A percentile compares a stretch with the other conserved stretches of the same genome.
Conservation (phyloP, 257 asterid genomes). For the Ligustrum vulgare region DNA sequence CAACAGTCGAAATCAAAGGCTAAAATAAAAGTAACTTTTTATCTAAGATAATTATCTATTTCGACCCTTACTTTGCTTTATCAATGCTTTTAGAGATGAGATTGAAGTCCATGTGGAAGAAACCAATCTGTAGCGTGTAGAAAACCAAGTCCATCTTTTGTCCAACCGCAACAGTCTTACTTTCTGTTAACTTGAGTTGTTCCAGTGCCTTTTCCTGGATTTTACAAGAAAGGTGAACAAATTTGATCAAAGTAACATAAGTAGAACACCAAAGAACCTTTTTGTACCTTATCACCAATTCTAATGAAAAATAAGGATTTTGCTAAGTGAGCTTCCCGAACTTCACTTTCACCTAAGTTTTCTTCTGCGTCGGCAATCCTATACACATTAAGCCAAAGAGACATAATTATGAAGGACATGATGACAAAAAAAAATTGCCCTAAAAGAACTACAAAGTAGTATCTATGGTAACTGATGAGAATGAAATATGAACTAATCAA, state of each 20-base stretch:
- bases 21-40: constrained; percentile 10
- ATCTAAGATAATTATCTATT: constrained; percentile 14
- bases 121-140: constrained; percentile 73
- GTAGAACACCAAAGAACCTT: not conserved
- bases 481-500: not conserved
- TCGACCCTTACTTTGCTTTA: constrained; percentile 69
- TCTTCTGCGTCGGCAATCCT: constrained; percentile 97
- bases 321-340: constrained; percentile 92
- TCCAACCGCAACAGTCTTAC: constrained; percentile 97
- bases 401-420: constrained; percentile 9
- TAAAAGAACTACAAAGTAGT: not conserved
- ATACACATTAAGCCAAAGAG: constrained; percentile 27
- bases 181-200: constrained; percentile 87
- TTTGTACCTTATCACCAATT: constrained; percentile 72
- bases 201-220: constrained; percentile 91
- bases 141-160: constrained; percentile 99
- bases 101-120: constrained; percentile 89
- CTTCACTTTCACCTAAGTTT: constrained; percentile 95
- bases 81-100: constrained; percentile 92
- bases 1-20: constrained; percentile 19
- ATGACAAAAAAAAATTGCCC: not conserved
- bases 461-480: not conserved
- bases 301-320: constrained; percentile 73
- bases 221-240: constrained; percentile 17
- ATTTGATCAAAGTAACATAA: constrained; percentile 1